These are phyloP conservation scores for Botrytis hyacinthi DNA, from an alignment of 2,329 filamentous ascomycete genomes.

Conservation along the genomic window DNA sequence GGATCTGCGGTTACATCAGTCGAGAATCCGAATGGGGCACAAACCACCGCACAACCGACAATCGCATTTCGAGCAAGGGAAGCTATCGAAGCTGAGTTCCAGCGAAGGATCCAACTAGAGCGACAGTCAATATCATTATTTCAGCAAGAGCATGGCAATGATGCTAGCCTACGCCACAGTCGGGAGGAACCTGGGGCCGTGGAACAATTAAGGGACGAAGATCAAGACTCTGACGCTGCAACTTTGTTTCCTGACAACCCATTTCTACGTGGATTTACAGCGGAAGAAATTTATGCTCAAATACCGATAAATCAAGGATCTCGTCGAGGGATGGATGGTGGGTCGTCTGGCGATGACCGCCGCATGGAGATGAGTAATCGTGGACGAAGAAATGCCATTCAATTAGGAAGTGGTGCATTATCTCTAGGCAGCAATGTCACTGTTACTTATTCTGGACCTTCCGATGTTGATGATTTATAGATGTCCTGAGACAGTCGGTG, in stretches of 20 bases:
- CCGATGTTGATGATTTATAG: background rate
- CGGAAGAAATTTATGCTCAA: background rate
- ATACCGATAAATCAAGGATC: background rate
- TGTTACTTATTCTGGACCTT: background rate
- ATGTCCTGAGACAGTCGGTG: background rate
- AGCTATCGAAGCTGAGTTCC: background rate
- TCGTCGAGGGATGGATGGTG: background rate
- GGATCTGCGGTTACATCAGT: background rate
- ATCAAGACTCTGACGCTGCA: background rate
- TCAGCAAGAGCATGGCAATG: background rate
- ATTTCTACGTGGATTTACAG: background rate
- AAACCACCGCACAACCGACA: background rate
- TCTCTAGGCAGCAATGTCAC: background rate
- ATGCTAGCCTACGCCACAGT: background rate
- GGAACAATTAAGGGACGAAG: background rate
- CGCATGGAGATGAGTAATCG: background rate
- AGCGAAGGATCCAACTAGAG: background rate
- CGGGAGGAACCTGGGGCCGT: background rate
- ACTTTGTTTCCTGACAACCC: background rate
- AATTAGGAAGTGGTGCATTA: no score
- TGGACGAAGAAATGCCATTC: background rate
- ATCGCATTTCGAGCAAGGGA: accelerated
- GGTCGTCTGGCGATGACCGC: background rate
- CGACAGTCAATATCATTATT: background rate
- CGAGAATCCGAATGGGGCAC: background rate